Percentiles rank a stretch among this genome's conserved stretches.
These are phyloP conservation scores for Cladosporium sp. DNA, from an alignment of 2,329 filamentous ascomycete species.

Conservation along the genomic window DNA sequence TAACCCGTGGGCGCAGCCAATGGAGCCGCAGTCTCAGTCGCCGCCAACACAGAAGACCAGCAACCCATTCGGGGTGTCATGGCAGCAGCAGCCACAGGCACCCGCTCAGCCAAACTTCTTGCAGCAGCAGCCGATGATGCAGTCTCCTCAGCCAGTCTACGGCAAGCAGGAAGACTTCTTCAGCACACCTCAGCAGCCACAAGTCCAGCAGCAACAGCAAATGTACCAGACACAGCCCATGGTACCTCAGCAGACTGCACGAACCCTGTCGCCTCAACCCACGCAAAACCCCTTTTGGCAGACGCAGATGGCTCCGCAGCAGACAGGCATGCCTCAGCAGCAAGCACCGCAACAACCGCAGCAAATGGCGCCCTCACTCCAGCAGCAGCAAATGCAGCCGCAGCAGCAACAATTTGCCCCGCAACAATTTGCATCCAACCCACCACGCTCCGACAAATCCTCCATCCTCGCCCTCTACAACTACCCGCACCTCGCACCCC, in stretches of 20 bases:
- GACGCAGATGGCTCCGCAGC: constrained; percentile 19
- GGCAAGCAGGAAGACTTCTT: constrained; percentile 26
- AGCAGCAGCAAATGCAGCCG: constrained; percentile 24
- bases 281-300: constrained; percentile 19
- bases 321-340: constrained; percentile 23
- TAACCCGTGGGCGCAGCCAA: constrained; percentile 38
- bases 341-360: constrained; percentile 25
- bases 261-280: not conserved
- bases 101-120: constrained; percentile 15
- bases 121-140: constrained; percentile 27
- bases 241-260: constrained; percentile 13
- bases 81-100: constrained; percentile 3
- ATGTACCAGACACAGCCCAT: not conserved
- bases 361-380: constrained; percentile 26
- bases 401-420: constrained; percentile 19
- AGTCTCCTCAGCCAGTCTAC: constrained; percentile 23
- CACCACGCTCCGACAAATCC: constrained; percentile 58
- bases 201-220: constrained; percentile 10
- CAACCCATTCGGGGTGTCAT: constrained; percentile 13
- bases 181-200: constrained; percentile 15
- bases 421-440: constrained; percentile 15
- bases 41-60: constrained; percentile 15
- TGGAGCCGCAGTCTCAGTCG: constrained; percentile 33
- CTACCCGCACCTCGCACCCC: constrained; percentile 49
- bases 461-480: constrained; percentile 72